Base-by-base conservation (phyloP, 208 protist genomes). In the Crithidia bombi region DNA sequence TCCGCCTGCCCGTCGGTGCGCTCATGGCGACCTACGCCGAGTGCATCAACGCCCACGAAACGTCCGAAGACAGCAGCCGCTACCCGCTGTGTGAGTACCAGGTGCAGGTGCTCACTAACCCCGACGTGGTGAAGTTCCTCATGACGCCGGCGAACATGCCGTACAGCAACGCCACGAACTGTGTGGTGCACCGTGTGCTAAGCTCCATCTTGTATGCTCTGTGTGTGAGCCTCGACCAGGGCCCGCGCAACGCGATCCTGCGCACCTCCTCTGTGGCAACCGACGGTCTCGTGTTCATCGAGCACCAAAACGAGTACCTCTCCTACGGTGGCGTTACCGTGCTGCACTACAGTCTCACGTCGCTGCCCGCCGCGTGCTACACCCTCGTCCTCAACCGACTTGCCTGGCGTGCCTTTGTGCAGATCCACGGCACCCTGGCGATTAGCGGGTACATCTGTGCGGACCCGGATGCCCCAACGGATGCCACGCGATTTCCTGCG, bases 81-180 rank as follows among this genome's bases (percentile, higher is more conserved):
- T 36, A 58, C 25, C 41, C 57, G 3, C 21, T 64, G 57, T 28
- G 35, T 30, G 57, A 65, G 38, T 70, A 61, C 63, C 62, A 70
- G 21, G 79, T 93, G 54, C 90, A 95, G 62, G 86, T 95, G 28
- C 75, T 91, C 26, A 90, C 83, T 4, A 85, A 85, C 63, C 76
- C 78, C 9, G 71, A 83, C 32, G 81, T 86, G 7, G 65, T 93
- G 30, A 66, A 72, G 26, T 26, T 54, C 35, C 73, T 92, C 52
- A 76, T 75, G 67, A 66, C 47, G 11, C 46, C 85, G 14, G 38
- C 59, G 9, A 49, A 75, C 47, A 62, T 88, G 56, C 77, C 69
- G 21, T 73, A 77, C 61, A 70, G 67, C 51, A 68, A 75, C 23
- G 58, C 72, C 2, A 47, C 35, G 9, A 78, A 89, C 74, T 91